These are phyloP conservation scores for Penicillium sp. DNA, from an alignment of 2,329 filamentous ascomycete species.

Conservation along the genomic window DNA sequence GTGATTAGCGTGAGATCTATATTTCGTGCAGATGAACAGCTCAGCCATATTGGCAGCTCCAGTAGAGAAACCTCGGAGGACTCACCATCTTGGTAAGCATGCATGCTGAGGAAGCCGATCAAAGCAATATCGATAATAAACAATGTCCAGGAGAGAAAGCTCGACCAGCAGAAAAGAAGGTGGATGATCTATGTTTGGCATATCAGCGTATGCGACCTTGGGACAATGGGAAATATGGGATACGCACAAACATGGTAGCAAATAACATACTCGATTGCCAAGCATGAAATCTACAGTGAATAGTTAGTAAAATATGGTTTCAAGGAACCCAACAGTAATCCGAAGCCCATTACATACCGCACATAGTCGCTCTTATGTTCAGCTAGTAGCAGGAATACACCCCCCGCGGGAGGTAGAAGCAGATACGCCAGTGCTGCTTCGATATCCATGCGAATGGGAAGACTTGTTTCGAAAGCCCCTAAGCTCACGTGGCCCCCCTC, in stretches of 20 bases:
- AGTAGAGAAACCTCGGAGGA: background rate
- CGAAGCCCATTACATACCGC: conserved; percentile 52
- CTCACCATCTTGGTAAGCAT: conserved; percentile 81
- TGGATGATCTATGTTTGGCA: conserved; percentile 65
- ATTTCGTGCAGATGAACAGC: background rate
- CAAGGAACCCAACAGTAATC: background rate
- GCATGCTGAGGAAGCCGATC: conserved; percentile 72
- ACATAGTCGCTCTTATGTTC: conserved; percentile 98
- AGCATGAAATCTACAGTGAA: conserved; percentile 72
- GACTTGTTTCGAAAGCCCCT: conserved; percentile 77
- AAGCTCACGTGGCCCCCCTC: conserved; percentile 64
- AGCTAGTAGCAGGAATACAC: conserved; percentile 75
- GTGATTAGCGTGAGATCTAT: background rate
- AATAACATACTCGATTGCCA: conserved; percentile 91
- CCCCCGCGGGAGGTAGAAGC: conserved; percentile 77
- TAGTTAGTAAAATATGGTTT: background rate
- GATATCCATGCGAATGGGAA: conserved; percentile 81
- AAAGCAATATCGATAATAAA: conserved; percentile 71
- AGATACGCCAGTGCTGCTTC: conserved; percentile 91
- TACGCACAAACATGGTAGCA: conserved; percentile 59
- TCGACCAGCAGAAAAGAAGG: conserved; percentile 81
- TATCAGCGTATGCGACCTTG: conserved; percentile 5
- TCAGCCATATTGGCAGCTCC: background rate
- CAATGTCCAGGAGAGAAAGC: conserved; percentile 77
- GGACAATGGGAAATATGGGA: background rate